phyloP scores from a whole-genome alignment of 148 eudicot genomes.

The Chenopodium berlandieri region DNA sequence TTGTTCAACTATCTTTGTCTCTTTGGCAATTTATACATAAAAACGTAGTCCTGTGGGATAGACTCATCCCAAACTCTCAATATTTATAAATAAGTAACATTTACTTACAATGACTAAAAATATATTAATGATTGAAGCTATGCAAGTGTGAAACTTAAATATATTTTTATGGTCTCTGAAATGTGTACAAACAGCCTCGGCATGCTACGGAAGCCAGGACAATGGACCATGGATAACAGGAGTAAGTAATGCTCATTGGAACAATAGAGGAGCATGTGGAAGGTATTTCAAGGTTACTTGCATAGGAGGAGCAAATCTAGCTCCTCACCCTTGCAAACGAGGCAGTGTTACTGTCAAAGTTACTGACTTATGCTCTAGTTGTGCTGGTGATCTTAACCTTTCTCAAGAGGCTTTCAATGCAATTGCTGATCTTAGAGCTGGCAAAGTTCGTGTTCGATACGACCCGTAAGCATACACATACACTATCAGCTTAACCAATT shows the following conservation, averaged over 20 bases:
- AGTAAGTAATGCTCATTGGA: constrained; percentile 9
- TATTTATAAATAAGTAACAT: too few relatives aligned
- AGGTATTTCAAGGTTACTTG: constrained; percentile 15
- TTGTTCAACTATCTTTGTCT: too few relatives aligned
- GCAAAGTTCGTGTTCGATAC: constrained; percentile 20
- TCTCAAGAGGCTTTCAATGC: constrained; percentile 13
- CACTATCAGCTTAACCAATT: neutral
- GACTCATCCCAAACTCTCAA: too few relatives aligned
- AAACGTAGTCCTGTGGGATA: too few relatives aligned
- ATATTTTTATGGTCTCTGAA: too few relatives aligned
- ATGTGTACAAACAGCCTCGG: constrained; percentile 4
- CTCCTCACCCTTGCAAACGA: constrained; percentile 22
- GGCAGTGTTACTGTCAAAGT: constrained; percentile 14
- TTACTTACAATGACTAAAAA: too few relatives aligned
- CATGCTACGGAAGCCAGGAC: constrained; percentile 5
- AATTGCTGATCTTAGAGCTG: constrained; percentile 14
- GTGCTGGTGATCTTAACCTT: constrained; percentile 23
- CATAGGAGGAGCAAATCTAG: constrained; percentile 14
- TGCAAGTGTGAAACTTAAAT: too few relatives aligned
- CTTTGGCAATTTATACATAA: too few relatives aligned
- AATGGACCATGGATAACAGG: constrained; percentile 2
- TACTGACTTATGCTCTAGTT: constrained; percentile 3
- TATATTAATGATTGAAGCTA: too few relatives aligned
- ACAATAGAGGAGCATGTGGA: constrained; percentile 10
- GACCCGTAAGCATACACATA: constrained; percentile 15